These are phyloP conservation scores for Coriolopsis trogii DNA, from an alignment of 1,284 basidiomycete species.

Conservation along the genomic window DNA sequence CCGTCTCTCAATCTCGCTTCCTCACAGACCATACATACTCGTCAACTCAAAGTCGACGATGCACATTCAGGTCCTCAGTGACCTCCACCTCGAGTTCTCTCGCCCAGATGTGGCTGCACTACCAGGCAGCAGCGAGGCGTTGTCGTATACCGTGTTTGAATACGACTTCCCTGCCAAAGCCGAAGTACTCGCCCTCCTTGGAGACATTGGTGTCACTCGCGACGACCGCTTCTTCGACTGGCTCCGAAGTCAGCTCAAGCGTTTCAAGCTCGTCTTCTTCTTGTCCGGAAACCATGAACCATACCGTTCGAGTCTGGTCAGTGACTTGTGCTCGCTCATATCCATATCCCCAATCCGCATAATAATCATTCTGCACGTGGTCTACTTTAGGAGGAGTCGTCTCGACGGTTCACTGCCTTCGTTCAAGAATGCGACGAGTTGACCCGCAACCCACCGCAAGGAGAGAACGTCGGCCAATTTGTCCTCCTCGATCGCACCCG, in stretches of 20 bases:
- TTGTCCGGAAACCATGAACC: constrained; percentile 40
- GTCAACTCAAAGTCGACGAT: no score
- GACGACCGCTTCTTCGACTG: constrained; percentile 39
- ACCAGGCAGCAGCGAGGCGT: no score
- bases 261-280: constrained; percentile 39
- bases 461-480: constrained; percentile 30
- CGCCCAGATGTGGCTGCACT: constrained; percentile 10
- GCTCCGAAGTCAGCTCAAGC: constrained; percentile 34
- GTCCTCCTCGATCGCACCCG: constrained; percentile 40
- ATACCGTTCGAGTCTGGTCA: constrained; percentile 26
- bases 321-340: constrained; percentile 1
- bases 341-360: no score
- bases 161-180: constrained; percentile 36
- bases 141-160: constrained; percentile 28
- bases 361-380: background rate
- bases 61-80: constrained; percentile 35
- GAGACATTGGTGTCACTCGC: constrained; percentile 40
- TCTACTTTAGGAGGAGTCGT: constrained; percentile 14
- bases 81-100: constrained; percentile 41
- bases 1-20: no score
- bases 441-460: background rate
- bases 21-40: no score
- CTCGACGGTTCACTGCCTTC: constrained; percentile 12
- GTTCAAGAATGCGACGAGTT: constrained; percentile 1
- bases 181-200: constrained; percentile 39